Evolutionary conservation across 2,329 filamentous ascomycete species (phyloP).

Genomic region (Fusarium sp.): DNA sequence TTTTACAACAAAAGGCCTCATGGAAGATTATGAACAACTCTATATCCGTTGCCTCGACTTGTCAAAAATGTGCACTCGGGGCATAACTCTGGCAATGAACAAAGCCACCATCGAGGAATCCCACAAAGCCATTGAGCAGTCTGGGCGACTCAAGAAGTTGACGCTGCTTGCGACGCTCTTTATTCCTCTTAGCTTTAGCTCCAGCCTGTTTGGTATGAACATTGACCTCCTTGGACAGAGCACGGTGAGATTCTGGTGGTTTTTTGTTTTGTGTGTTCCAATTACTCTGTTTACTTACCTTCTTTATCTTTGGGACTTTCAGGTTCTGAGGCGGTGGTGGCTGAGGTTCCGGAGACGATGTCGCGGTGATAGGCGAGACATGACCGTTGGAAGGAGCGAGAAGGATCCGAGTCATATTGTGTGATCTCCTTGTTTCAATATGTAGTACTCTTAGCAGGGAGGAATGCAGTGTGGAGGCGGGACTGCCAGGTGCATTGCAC

Average conservation of each 20-base stretch:
- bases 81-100: conserved; percentile 3
- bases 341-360: background rate
- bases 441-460: background rate
- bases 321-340: background rate
- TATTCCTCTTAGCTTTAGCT: conserved; percentile 9
- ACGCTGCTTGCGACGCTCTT: conserved; percentile 7
- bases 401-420: background rate
- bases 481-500: background rate
- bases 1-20: conserved; percentile 1
- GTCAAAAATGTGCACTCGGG: conserved; percentile 2
- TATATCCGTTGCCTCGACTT: conserved; percentile 3
- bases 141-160: conserved; percentile 1
- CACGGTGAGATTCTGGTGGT: conserved; percentile 1
- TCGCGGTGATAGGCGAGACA: background rate
- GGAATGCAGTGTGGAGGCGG: background rate
- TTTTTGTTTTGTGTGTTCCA: conserved; percentile 3
- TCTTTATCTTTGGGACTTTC: background rate
- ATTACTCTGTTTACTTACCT: conserved; percentile 1
- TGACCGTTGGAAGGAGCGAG: conserved; percentile 1
- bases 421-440: background rate
- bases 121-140: conserved; percentile 1
- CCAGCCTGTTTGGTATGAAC: conserved; percentile 9
- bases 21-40: conserved; percentile 2
- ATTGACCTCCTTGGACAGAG: conserved; percentile 5
- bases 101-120: conserved; percentile 3